These are phyloP conservation scores for Zasmidium citrigriseum DNA, from an alignment of 2,329 filamentous ascomycete genomes.

Conservation along the genomic window DNA sequence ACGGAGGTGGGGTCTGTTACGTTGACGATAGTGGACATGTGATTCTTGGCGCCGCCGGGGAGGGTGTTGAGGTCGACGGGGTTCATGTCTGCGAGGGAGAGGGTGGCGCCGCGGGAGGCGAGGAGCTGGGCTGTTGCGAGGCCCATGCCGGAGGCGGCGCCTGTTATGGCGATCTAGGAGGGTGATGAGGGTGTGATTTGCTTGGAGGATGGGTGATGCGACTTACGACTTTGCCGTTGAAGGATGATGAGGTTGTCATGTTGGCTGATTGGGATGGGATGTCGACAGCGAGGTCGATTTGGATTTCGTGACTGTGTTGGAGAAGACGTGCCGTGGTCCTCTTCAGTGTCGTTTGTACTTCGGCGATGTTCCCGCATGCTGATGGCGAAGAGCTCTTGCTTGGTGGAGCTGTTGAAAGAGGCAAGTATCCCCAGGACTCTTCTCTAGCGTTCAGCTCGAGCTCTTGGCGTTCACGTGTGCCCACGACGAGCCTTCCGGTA, in stretches of 20 bases:
- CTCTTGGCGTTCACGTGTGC: neutral
- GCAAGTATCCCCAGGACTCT: neutral
- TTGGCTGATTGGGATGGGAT: too few species aligned
- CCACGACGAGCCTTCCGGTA: too few species aligned
- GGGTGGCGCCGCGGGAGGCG: constrained; percentile 41
- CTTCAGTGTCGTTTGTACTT: too few species aligned
- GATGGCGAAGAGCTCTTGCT: too few species aligned
- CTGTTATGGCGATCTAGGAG: constrained; percentile 38
- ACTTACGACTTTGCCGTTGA: constrained; percentile 6
- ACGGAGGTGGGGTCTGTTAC: neutral
- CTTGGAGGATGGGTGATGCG: neutral
- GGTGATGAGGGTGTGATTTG: neutral
- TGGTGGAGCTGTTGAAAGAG: neutral
- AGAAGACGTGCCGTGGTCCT: too few species aligned
- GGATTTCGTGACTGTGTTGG: too few species aligned
- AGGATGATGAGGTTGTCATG: neutral
- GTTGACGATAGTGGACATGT: neutral
- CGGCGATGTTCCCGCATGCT: too few species aligned
- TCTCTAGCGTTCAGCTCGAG: neutral
- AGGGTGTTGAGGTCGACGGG: constrained; percentile 23
- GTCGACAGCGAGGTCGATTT: too few species aligned
- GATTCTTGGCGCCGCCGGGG: neutral
- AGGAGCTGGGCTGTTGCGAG: constrained; percentile 46
- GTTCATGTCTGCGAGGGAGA: constrained; percentile 46
- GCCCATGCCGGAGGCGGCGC: constrained; percentile 41